Base-by-base conservation (phyloP, 257 asterid species). In the Leonotis leonurus region DNA sequence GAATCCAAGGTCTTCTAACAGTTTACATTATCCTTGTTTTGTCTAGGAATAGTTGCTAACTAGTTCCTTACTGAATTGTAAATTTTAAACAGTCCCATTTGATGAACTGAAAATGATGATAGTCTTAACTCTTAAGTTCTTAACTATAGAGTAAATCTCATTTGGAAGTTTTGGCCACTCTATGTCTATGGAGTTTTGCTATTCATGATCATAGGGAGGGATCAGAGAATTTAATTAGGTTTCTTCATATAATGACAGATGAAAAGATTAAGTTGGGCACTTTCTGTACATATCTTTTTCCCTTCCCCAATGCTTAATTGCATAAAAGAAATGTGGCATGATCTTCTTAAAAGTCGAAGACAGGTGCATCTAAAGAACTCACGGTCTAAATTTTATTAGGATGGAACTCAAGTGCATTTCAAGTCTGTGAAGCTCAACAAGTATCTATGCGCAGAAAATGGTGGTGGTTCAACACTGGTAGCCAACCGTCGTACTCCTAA, bases 381-480 rank as follows among this genome's bases (percentile, higher is more conserved):
- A 16, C 54, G 13, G 11, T 30, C 62, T 53, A 5, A 35, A 35
- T 24, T 46, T 62, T 25, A 24, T 21, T 56, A 82, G 88, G 88
- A 77, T 72, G 85, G 88, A 53, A 75, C 85, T 59, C 83, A 79
- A 74, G 80, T 82, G 74, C 83, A 76, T 65, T 67, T 82, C 26
- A 82, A 75, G 81, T 79, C 88, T 27, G 60, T 69, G 11, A 74
- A 20, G 75, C 78, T 70, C 73, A 72, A 70, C 70, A 82, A 72
- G 72, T 82, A 76, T 68, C 72, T 82, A 6, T 53, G 77, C 45
- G 83, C 85, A 7, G 85, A 74, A 73, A 72, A 74, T 36, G 83
- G 83, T 11, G 88, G 88, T 22, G 88, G 88, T 33, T 61, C 83
- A 18, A 27, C 46, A 3, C 46, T 82, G 52, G 78, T 82, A 50